phyloP scores from a whole-genome alignment of 2,329 filamentous ascomycete genomes.

The Fusarium buharicum region DNA sequence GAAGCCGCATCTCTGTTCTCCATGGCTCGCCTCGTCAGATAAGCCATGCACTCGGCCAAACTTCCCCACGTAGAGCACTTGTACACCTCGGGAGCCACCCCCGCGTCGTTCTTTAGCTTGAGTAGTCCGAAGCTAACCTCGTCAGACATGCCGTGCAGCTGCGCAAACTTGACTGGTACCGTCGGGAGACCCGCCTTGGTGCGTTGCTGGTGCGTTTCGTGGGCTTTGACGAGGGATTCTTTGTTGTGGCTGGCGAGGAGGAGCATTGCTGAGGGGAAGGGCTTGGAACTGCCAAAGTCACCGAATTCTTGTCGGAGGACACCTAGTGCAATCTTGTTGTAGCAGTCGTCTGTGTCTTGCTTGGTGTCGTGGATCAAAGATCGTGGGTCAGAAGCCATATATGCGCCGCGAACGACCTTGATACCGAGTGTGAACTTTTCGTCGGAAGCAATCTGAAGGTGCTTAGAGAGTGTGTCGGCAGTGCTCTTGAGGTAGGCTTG shows the following conservation, averaged over 20 bases:
- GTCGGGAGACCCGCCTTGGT: constrained; percentile 50
- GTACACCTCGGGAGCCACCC: constrained; percentile 48
- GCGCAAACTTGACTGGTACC: constrained; percentile 58
- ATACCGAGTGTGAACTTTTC: constrained; percentile 63
- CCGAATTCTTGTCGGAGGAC: constrained; percentile 55
- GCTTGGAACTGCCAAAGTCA: constrained; percentile 52
- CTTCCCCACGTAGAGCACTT: constrained; percentile 56
- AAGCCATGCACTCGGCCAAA: constrained; percentile 53
- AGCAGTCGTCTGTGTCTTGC: constrained; percentile 62
- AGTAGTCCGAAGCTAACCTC: constrained; percentile 63
- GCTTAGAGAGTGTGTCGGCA: constrained; percentile 53
- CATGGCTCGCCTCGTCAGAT: constrained; percentile 51
- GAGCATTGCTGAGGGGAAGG: constrained; percentile 59
- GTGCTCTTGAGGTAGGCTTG: constrained; percentile 66
- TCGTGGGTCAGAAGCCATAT: constrained; percentile 61
- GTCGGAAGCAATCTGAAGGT: constrained; percentile 57
- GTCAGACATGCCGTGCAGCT: constrained; percentile 68
- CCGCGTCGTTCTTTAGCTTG: constrained; percentile 47
- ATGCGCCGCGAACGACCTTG: constrained; percentile 68
- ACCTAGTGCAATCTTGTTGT: constrained; percentile 60
- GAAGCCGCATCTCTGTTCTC: constrained; percentile 54
- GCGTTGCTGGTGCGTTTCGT: constrained; percentile 56
- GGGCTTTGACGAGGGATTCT: constrained; percentile 54
- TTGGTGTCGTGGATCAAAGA: constrained; percentile 64
- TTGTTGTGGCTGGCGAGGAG: constrained; percentile 66